phyloP scores from a whole-genome alignment of 192 early-diverging fungal species.

The Umbelopsis sp. region DNA sequence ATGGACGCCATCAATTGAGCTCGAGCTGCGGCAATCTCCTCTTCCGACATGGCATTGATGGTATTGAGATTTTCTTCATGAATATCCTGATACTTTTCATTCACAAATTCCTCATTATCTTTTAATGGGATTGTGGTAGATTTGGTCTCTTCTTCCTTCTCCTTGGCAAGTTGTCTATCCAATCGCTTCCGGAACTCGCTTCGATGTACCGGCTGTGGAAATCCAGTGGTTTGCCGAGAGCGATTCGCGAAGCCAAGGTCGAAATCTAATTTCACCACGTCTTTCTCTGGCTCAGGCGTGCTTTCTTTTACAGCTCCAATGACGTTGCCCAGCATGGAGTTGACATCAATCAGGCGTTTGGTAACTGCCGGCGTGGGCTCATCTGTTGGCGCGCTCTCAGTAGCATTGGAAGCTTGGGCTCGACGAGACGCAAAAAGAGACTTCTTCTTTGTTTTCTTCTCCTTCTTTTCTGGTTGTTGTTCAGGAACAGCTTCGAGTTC shows the following conservation, averaged over 20 bases:
- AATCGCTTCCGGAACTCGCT: constrained; percentile 35
- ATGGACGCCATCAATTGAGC: constrained; percentile 65
- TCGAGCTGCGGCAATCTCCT: constrained; percentile 71
- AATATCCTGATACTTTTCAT: constrained; percentile 46
- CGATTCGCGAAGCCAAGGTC: background rate
- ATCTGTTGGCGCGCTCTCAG: background rate
- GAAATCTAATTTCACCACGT: constrained; percentile 21
- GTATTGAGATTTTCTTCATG: constrained; percentile 53
- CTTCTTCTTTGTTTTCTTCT: background rate
- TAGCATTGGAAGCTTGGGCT: background rate
- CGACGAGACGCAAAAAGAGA: constrained; percentile 19
- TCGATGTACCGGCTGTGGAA: constrained; percentile 41
- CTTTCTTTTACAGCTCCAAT: constrained; percentile 29
- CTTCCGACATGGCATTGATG: constrained; percentile 65
- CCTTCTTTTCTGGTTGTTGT: background rate
- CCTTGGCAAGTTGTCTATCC: constrained; percentile 1
- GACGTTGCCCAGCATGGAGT: constrained; percentile 30
- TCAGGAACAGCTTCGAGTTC: background rate
- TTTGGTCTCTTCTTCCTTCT: background rate
- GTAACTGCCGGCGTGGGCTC: constrained; percentile 25
- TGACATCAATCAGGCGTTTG: constrained; percentile 40
- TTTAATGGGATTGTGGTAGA: background rate
- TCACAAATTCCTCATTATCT: constrained; percentile 2
- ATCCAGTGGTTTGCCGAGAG: constrained; percentile 26
- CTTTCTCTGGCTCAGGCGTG: background rate